Base-by-base conservation (phyloP, 139 green algal genomes). In the Medakamo hakoo region DNA sequence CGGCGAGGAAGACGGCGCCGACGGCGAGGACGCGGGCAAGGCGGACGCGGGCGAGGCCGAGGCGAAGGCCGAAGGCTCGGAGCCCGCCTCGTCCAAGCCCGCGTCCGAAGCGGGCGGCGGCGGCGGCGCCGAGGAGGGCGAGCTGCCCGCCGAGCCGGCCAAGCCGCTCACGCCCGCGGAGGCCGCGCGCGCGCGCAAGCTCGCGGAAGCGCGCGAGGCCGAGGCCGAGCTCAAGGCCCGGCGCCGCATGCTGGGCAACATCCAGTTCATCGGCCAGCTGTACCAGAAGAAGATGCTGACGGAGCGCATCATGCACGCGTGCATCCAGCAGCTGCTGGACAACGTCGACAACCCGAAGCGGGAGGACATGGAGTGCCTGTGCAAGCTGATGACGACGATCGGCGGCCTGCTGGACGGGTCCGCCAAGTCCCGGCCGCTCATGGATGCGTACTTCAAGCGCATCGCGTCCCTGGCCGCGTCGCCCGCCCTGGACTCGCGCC, bases 291-390 rank as follows among this genome's bases (percentile, higher is more conserved):
- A 79, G 21, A 88, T 98, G 79, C 82, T 99, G 24, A 96, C 89
- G 0, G 92, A 97, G 78, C 86, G 81, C 63, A 96, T 98, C 75
- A 95, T 98, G 81, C 93, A 99, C 77, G 76, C 70, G 30, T 96
- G 87, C 68, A 86, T 92, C 27, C 62, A 76, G 68, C 69, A 82
- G 59, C 76, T 87, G 49, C 76, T 87, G 25, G 66, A 73, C 28
- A 73, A 86, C 60, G 66, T 79, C 26, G 68, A 77, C 27, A 69
- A 76, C 49, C 85, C 84, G 16, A 66, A 70, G 30, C 71, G 80
- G 28, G 92, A 99, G 76, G 88, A 95, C 56, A 77, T 98, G 14
- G 93, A 99, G 82, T 94, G 88, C 68, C 72, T 98, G 48, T 94
- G 82, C 78, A 95, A 97, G 79, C 86, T 98, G 69, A 64, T 99